Evolutionary conservation across 495 filamentous ascomycete species (phyloP).

Genomic region (Xylaria flabelliformis): DNA sequence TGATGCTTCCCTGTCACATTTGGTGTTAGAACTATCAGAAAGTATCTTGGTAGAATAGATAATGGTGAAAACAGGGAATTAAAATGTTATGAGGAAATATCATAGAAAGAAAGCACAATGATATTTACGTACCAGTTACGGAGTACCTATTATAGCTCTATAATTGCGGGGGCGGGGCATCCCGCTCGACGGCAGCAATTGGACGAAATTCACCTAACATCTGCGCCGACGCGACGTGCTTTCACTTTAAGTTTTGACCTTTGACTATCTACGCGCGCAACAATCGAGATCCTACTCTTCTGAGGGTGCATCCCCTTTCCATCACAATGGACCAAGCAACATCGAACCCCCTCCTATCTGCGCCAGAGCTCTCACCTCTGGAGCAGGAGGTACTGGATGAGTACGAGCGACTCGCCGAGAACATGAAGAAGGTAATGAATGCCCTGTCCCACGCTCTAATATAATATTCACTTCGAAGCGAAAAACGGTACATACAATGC

Average conservation of each 20-base stretch:
- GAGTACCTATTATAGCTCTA: background rate
- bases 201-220: background rate
- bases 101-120: background rate
- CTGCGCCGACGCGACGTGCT: conserved; percentile 8
- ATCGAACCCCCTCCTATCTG: conserved; percentile 40
- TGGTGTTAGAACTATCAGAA: background rate
- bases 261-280: background rate
- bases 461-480: too few relatives aligned
- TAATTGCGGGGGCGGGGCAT: conserved; percentile 18
- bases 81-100: background rate
- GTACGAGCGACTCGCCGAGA: conserved; percentile 83
- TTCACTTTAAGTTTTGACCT: background rate
- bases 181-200: background rate
- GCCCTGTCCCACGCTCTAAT: conserved; percentile 14
- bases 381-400: conserved; percentile 96
- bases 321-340: conserved; percentile 18
- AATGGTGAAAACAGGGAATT: background rate
- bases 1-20: background rate
- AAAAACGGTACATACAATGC: too few relatives aligned
- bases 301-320: background rate
- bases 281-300: background rate
- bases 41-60: background rate
- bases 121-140: background rate
- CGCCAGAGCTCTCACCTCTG: conserved; percentile 70
- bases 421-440: conserved; percentile 81